Base-by-base conservation (phyloP, 2,329 filamentous ascomycete species). In the Teratosphaeria gauchensis region DNA sequence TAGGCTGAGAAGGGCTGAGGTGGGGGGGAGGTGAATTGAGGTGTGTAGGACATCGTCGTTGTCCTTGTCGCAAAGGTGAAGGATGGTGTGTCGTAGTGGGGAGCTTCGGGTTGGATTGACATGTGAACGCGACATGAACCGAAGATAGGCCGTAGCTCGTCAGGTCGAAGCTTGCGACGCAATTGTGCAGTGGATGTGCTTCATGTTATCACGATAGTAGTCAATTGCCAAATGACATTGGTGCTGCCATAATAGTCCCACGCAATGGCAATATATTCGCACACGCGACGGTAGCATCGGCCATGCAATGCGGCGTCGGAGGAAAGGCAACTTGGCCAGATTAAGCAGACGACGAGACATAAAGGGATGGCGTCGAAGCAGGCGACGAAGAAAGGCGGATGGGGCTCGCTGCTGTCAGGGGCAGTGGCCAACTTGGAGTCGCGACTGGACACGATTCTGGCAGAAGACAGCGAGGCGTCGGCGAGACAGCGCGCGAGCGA, bases 381-480 rank as follows among this genome's bases (percentile, higher is more conserved):
- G 19, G 14, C 42, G 30, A 28, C 12, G 57, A 68, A 66, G 63
- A 69, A 68, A 53, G 66, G 65, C 51, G 69, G 74, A 64, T 76
- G 75, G 75, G 74, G 75, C 58, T 74, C 72, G 33, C 87, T 96
- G 71, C 81, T 96, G 61, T 89, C 91, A 64, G 90, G 92, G 74
- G 92, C 92, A 63, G 90, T 97, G 61, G 91, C 92, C 57, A 92
- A 92, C 61, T 88, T 99, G 59, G 94, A 99, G 76, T 95, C 92
- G 60, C 86, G 89, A 51, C 82, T 99, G 60, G 94, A 99, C 73
- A 92, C 84, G 55, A 95, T 99, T 59, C 82, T 99, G 61, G 85
- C 90, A 57, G 92, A 96, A 65, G 85, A 89, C 58, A 84, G 87
- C 51, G 82, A 83, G 54, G 73, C 74, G 33, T 74, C 75, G 55